Conservation (phyloP, 345 rosid genomes). For the Stellera chamaejasme region DNA sequence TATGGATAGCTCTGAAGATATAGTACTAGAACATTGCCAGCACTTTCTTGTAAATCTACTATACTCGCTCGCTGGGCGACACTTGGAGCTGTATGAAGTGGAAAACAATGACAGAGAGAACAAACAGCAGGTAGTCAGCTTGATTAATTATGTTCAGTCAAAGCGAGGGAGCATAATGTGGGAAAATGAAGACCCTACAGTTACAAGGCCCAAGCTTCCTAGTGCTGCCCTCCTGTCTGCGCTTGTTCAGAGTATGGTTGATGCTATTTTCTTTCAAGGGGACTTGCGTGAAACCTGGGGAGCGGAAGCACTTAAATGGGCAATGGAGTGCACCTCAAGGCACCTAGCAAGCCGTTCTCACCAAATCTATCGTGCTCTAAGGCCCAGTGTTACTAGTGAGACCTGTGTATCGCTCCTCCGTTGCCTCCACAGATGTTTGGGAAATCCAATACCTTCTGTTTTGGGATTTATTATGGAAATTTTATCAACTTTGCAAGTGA, state of each 20-base stretch:
- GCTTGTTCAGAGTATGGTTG: constrained; percentile 94
- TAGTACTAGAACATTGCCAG: constrained; percentile 94
- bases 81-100: constrained; percentile 88
- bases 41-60: constrained; percentile 85
- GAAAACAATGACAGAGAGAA: constrained; percentile 90
- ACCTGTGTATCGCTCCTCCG: constrained; percentile 84
- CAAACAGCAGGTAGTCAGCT: constrained; percentile 87
- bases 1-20: constrained; percentile 96
- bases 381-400: constrained; percentile 80
- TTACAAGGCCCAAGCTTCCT: constrained; percentile 70
- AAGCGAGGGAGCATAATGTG: constrained; percentile 98
- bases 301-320: constrained; percentile 92
- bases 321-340: constrained; percentile 92
- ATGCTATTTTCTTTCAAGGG: constrained; percentile 96
- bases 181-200: constrained; percentile 91
- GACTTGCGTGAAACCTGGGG: constrained; percentile 98
- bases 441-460: constrained; percentile 85
- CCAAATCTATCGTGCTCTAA: constrained; percentile 88
- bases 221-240: constrained; percentile 90
- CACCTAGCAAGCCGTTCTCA: constrained; percentile 95
- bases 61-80: constrained; percentile 92
- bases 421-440: constrained; percentile 87
- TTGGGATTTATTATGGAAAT: constrained; percentile 91
- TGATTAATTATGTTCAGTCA: constrained; percentile 90
- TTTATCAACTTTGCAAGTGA: constrained; percentile 79